Conservation (phyloP, 2,329 filamentous ascomycete genomes). For the Tolypocladium endophyticum region DNA sequence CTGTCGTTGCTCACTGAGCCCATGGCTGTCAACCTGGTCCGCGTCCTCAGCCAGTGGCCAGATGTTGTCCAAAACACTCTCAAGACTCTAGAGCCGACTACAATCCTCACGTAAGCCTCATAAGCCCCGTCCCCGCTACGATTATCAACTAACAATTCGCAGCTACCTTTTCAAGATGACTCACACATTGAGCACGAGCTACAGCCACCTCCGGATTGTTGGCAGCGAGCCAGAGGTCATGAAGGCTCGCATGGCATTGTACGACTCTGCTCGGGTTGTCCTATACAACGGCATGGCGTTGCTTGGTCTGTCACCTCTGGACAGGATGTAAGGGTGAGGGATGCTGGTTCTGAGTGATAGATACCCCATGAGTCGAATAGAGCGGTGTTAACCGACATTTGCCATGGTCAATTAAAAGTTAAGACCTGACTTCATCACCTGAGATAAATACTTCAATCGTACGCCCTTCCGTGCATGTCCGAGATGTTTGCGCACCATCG, state of each 20-base stretch:
- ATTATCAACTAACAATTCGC: neutral
- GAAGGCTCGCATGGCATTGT: constrained; percentile 40
- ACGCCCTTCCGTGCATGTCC: neutral
- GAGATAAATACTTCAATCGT: neutral
- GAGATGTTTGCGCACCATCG: neutral
- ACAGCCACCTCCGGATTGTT: constrained; percentile 74
- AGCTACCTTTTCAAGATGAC: constrained; percentile 76
- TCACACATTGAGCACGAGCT: constrained; percentile 67
- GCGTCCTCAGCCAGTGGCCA: constrained; percentile 73
- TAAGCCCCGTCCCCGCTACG: neutral
- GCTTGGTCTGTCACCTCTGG: constrained; percentile 67
- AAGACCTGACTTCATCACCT: neutral
- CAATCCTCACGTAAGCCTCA: constrained; percentile 21
- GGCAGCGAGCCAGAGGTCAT: constrained; percentile 64
- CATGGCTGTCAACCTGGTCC: constrained; percentile 63
- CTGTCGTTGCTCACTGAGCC: constrained; percentile 58
- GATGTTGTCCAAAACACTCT: constrained; percentile 77
- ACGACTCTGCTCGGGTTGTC: constrained; percentile 64
- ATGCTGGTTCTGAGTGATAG: neutral
- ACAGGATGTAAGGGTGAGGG: constrained; percentile 24
- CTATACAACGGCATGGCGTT: constrained; percentile 76
- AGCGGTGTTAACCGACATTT: neutral
- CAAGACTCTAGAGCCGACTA: constrained; percentile 68
- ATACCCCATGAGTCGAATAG: neutral
- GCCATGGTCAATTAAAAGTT: neutral